Evolutionary conservation across 1,139 yeast species (phyloP).

Genomic region (Zygoascus sp.): DNA sequence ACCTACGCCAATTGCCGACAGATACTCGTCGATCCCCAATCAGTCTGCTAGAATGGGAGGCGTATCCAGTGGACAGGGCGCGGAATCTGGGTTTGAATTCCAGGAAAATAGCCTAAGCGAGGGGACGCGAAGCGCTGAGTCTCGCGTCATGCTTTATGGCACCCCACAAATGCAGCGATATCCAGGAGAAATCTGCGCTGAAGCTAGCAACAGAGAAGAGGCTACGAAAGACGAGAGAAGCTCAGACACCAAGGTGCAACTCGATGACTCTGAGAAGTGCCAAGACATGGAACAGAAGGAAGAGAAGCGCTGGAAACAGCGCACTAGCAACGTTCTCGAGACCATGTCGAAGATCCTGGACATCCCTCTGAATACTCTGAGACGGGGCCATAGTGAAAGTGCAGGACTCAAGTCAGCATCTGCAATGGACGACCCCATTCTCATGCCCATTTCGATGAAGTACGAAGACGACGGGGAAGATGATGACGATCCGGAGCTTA

Average conservation of each 20-base stretch:
- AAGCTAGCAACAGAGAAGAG: too few species aligned
- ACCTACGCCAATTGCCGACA: slow-evolving; percentile 14
- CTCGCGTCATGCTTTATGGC: background rate
- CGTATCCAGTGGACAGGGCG: background rate
- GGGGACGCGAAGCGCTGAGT: background rate
- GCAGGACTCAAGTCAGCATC: slow-evolving; percentile 4
- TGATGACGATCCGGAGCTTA: background rate
- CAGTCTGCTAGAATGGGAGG: background rate
- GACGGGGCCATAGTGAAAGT: slow-evolving; percentile 7
- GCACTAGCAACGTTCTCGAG: slow-evolving; percentile 2
- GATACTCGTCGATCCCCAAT: background rate
- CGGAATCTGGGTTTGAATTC: background rate
- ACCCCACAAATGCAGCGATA: background rate
- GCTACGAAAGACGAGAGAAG: too few species aligned
- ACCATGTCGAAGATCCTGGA: slow-evolving; percentile 4
- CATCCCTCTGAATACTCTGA: slow-evolving; percentile 7
- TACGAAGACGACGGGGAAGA: slow-evolving; percentile 5
- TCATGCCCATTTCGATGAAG: slow-evolving; percentile 4
- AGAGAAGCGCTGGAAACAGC: background rate
- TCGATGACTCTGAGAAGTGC: background rate
- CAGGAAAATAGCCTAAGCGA: background rate
- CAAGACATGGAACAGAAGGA: background rate
- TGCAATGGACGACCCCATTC: slow-evolving; percentile 2
- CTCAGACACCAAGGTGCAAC: too few species aligned
- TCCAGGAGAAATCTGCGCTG: background rate